Percentiles rank a stretch among this genome's conserved stretches.
Evolutionary conservation across 176 grass and related monocot species (phyloP).

Genomic region (Rhipidocladum racemiflorum): DNA sequence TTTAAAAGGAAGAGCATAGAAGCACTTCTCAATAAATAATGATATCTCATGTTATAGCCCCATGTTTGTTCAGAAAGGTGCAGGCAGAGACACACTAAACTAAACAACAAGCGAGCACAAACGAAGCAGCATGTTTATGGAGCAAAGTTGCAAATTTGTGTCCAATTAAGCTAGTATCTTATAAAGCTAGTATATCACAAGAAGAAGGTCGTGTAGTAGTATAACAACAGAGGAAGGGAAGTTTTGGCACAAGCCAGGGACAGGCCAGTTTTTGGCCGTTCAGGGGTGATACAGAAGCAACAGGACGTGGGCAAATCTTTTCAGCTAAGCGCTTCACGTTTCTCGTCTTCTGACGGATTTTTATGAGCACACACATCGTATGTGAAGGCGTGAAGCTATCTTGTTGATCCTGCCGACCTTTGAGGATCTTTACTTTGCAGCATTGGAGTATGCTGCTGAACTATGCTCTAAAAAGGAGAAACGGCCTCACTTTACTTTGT

Average conservation of each 20-base stretch:
- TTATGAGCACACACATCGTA: neutral
- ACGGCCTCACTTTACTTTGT: neutral
- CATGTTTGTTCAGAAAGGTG: neutral
- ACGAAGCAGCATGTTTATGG: too few species aligned
- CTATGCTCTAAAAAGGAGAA: neutral
- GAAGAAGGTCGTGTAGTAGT: neutral
- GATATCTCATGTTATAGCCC: neutral
- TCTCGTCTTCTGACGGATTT: neutral
- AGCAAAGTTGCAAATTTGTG: neutral
- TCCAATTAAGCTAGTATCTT: neutral
- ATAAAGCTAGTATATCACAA: neutral
- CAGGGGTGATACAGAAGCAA: neutral
- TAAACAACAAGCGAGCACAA: neutral
- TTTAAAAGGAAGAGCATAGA: too few species aligned
- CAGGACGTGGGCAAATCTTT: neutral
- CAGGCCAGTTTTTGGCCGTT: neutral
- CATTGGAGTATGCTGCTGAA: neutral
- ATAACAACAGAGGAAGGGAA: neutral
- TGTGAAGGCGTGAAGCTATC: constrained; percentile 23
- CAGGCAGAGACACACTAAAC: neutral
- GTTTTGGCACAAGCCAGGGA: neutral
- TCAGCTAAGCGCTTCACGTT: constrained; percentile 2
- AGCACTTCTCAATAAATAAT: neutral
- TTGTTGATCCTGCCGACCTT: constrained; percentile 4
- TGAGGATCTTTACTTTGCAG: constrained; percentile 10